These are phyloP conservation scores for Lodderomyces metapsilosis DNA, from an alignment of 1,139 yeast genomes.

Conservation along the genomic window DNA sequence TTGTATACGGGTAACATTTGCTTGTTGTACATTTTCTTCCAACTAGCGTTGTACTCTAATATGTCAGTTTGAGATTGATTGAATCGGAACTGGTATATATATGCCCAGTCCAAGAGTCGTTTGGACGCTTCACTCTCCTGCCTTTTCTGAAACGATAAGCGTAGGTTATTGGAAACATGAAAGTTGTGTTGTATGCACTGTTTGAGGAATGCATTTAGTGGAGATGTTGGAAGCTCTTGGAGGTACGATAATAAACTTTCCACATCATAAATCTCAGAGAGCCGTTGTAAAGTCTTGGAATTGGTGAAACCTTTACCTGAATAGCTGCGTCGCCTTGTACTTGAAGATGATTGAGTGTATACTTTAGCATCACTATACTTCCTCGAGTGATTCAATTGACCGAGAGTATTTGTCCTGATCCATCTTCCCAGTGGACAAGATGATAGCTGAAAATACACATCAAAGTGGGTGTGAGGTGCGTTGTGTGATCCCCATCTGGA, in stretches of 20 bases:
- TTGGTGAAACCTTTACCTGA: not conserved
- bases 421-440: no score
- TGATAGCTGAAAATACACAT: no score
- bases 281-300: not conserved
- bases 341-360: no score
- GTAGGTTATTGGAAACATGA: slow-evolving; percentile 1
- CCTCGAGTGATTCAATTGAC: no score
- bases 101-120: slow-evolving; percentile 1
- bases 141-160: slow-evolving; percentile 2
- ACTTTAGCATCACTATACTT: no score
- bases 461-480: not conserved
- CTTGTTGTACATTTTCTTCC: slow-evolving; percentile 1
- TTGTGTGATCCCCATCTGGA: not conserved
- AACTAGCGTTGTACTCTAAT: not conserved
- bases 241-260: not conserved
- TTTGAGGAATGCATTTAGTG: not conserved
- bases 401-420: no score
- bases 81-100: slow-evolving; percentile 5
- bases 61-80: not conserved
- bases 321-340: not conserved
- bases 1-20: not conserved
- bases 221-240: not conserved
- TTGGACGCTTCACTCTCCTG: not conserved
- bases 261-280: not conserved
- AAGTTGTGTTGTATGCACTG: not conserved